phyloP scores from a whole-genome alignment of 2,329 filamentous ascomycete species.

The Epichloe hybrida region DNA sequence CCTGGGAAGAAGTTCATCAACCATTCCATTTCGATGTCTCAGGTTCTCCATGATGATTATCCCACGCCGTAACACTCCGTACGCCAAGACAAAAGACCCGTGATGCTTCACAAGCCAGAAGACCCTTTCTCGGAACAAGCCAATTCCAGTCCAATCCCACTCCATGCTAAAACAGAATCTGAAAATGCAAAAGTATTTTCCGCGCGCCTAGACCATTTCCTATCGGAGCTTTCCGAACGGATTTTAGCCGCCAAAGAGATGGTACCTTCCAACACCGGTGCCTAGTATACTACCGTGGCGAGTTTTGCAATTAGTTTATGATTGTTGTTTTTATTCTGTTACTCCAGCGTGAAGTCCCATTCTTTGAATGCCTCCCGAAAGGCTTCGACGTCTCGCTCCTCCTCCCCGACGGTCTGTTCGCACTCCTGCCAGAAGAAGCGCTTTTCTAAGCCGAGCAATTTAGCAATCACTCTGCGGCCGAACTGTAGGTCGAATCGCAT shows the following conservation, averaged over 20 bases:
- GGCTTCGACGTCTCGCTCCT: slow-evolving; percentile 60
- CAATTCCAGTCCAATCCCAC: neutral
- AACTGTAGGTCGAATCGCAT: slow-evolving; percentile 85
- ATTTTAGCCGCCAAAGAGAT: neutral
- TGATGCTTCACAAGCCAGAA: neutral
- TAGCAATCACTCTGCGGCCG: slow-evolving; percentile 74
- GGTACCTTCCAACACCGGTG: too few relatives aligned
- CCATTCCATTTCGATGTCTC: neutral
- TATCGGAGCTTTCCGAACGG: neutral
- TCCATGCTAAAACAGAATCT: neutral
- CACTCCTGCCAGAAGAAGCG: slow-evolving; percentile 80
- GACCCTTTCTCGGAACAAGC: neutral
- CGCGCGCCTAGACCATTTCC: neutral
- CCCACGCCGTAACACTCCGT: too few relatives aligned
- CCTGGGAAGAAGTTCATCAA: too few relatives aligned
- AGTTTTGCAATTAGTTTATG: too few relatives aligned
- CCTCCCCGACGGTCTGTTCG: slow-evolving; percentile 62
- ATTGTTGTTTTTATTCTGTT: neutral
- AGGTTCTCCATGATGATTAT: neutral
- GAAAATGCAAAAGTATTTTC: neutral
- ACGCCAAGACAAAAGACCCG: neutral
- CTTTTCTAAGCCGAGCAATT: slow-evolving; percentile 66
- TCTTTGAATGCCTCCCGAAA: slow-evolving; percentile 74
- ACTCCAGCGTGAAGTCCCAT: slow-evolving; percentile 63
- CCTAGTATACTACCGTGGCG: too few relatives aligned